Percentiles rank a stretch among this genome's conserved stretches.
phyloP scores from a whole-genome alignment of 2,329 filamentous ascomycete genomes.

The Colletotrichum ledebouriae region DNA sequence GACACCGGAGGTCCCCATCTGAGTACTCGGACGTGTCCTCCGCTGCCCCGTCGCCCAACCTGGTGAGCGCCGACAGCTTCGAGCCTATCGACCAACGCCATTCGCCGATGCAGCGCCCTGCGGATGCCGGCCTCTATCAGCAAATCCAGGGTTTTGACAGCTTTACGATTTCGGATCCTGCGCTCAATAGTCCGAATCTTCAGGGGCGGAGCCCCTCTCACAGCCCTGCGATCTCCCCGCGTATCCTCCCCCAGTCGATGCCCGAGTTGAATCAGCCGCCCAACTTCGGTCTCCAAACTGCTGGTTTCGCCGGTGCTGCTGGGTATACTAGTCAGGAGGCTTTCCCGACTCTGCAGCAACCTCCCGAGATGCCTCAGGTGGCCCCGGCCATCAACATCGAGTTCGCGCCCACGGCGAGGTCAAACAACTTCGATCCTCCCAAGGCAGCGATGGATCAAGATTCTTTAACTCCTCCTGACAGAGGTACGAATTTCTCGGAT shows the following conservation, averaged over 20 bases:
- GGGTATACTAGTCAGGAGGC: slow-evolving; percentile 60
- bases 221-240: slow-evolving; percentile 75
- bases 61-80: slow-evolving; percentile 83
- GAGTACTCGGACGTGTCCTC: slow-evolving; percentile 94
- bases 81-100: slow-evolving; percentile 78
- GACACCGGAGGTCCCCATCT: slow-evolving; percentile 88
- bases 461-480: slow-evolving; percentile 85
- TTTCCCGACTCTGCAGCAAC: slow-evolving; percentile 65
- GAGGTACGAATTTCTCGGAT: slow-evolving; percentile 59
- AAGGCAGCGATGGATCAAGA: slow-evolving; percentile 79
- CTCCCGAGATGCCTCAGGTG: slow-evolving; percentile 81
- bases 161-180: slow-evolving; percentile 83
- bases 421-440: slow-evolving; percentile 74
- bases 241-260: slow-evolving; percentile 69
- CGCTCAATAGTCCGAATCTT: slow-evolving; percentile 72
- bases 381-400: slow-evolving; percentile 96
- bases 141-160: slow-evolving; percentile 82
- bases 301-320: slow-evolving; percentile 53
- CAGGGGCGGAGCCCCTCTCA: slow-evolving; percentile 86
- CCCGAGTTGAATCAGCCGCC: slow-evolving; percentile 65
- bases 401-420: slow-evolving; percentile 81
- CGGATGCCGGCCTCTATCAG: slow-evolving; percentile 80
- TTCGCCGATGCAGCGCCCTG: slow-evolving; percentile 83
- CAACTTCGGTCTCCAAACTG: slow-evolving; percentile 59
- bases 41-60: slow-evolving; percentile 84